Base-by-base conservation (phyloP, 441 rosid genomes). In the Gossypium aridum region DNA sequence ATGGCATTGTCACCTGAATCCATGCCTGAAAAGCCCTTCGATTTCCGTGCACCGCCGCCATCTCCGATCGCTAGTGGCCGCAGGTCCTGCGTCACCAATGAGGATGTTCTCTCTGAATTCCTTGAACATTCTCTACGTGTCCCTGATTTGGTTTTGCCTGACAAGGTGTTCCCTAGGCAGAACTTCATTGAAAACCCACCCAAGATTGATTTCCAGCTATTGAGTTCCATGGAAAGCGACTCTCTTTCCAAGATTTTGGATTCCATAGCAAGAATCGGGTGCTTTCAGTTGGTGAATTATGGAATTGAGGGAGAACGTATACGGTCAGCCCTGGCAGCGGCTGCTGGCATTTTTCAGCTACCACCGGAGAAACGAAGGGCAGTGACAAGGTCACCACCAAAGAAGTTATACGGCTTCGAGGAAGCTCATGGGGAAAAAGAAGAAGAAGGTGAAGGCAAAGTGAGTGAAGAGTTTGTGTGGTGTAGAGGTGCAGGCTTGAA, bases 21-120 rank as follows among this genome's bases (percentile, higher is more conserved):
- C 80, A 74, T 80, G 82, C 85, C 84, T 12, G 89, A 86, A 78
- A 79, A 76, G 70, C 86, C 81, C 77, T 76, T 85, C 65, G 92
- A 91, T 68, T 94, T 90, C 75, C 87, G 96, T 4, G 94, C 97
- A 31, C 98, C 97, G 55, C 97, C 98, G 10, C 95, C 98, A 5
- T 92, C 98, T 31, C 96, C 97, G 0, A 83, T 85, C 19, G 90
- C 91, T 45, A 73, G 83, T 31, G 91, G 97, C 72, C 86, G 98
- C 22, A 79, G 91, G 39, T 94, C 96, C 19, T 87, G 84, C 65
- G 89, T 93, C 25, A 81, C 92, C 28, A 92, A 94, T 37, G 97
- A 88, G 19, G 88, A 87, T 9, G 86, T 89, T 71, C 91, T 92
- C 70, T 78, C 89, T 1, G 90, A 94, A 69, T 94, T 89, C 84